Evolutionary conservation across 163 green algal species (phyloP), one percentile per base, ranked within the genome.

Genomic region (Trebouxia gelatinosa): DNA sequence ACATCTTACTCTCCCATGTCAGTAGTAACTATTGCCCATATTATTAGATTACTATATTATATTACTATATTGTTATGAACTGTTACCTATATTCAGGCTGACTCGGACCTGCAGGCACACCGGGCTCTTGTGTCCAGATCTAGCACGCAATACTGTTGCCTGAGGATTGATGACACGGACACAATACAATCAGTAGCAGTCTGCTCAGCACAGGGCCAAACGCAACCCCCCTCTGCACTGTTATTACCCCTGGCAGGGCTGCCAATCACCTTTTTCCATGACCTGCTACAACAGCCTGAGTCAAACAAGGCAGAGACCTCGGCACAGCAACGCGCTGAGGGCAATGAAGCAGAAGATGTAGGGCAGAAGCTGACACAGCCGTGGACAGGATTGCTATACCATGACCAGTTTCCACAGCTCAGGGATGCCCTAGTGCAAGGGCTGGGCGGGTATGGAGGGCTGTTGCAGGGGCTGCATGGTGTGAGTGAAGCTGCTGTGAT

Each of bases 401-500:
- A 90, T 50, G 87, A 91, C 37, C 26, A 62, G 0, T 90, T 90
- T 40, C 9, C 66, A 35, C 68, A 74, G 66, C 77, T 93, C 65
- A 79, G 86, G 43, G 48, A 17, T 29, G 32, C 46, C 28, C 51
- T 78, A 3, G 21, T 62, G 17, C 28, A 64, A n/a, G 13, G 32
- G 26, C 5, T 76, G 7, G 21, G 39, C 4, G 43, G 40, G 1
- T 31, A 3, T 46, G 29, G n/a, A 40, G 6, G 40, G 3, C 64
- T 37, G 6, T 26, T 72, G 35, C 64, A 72, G 37, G 35, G 50
- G 64, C 40, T 76, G 40, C 40, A 62, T 19, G 31, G n/a, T 16
- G 39, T 62, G 21, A 66, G 43, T 37, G 32, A 61, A n/a, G 51
- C 31, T 21, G 32, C 34, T 13, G 26, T 65, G 11, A 23, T n/a